Evolutionary conservation across 371 early-diverging fungal species (phyloP), one percentile per base, ranked within the genome.

Genomic region (Mucor lusitanicus): DNA sequence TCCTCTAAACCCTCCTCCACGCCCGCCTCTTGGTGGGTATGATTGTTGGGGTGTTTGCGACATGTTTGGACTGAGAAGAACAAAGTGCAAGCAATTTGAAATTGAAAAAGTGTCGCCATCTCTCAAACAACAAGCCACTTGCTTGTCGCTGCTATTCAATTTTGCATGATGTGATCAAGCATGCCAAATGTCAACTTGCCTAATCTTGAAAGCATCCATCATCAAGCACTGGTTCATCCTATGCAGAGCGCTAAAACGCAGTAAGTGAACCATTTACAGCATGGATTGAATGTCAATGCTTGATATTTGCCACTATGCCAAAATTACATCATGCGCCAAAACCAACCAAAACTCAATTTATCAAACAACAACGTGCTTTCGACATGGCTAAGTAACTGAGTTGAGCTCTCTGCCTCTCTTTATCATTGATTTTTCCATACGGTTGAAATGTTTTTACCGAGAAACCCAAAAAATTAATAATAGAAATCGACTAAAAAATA

Each of bases 1-100:
- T 33, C 67, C 67, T 13, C 63, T n/a, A 13, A 54, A 46, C n/a
- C 62, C 59, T n/a, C 53, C 27, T 40, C 69, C 39, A 11, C 59
- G 53, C 25, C 62, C 59, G 40, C 69, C 59, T 53, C 69, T 55
- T 27, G 55, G 7, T 3, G 30, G 55, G n/a, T n/a, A 32, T 55
- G 55, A 28, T 28, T 55, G 12, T 2, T 55, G 55, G 25, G 53
- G 27, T 53, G 53, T 11, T 32, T 55, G 55, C 17, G 28, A 55
- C 55, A 55, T 54, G 27, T 19, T 48, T 50, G 25, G 50, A 13
- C 13, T 0, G 9, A 50, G n/a, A 48, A 21, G 17, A 44, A n/a
- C 44, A 44, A 44, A 7, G 19, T 19, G 8, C 44, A 37, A 37
- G n/a, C 44, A 0, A 19, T 44, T 44, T 44, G 19, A 44, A 44